Base-by-base conservation (phyloP, 1,284 basidiomycete species). In the Malassezia globosa region DNA sequence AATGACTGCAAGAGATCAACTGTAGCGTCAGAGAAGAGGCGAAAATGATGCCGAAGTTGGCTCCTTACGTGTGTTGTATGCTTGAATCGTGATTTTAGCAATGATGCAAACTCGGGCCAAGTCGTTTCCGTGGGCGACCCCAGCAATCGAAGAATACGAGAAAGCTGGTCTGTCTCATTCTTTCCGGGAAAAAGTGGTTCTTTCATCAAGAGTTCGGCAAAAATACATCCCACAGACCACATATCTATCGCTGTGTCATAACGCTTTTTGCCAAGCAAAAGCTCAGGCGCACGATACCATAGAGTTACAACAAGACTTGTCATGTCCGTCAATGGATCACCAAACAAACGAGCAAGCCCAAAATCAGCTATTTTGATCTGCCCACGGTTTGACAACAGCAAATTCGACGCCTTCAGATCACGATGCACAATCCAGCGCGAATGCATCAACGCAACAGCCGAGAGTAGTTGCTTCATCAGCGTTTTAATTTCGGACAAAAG, bases 361-460 rank as follows among this genome's bases (percentile, higher is more conserved):
- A 99, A 99, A 73, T 99, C 94, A 5, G 92, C 94, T 7, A 99
- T 87, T 68, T 97, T 99, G 73, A 99, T 90, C 39, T 84, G 87
- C 0, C 94, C 94, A 5, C 92, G 81, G 72, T 99, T 99, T 73
- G 96, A 95, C 90, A 99, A 92, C 36, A 99, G 78, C 39, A 99
- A 73, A 68, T 99, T 99, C 59, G 86, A 90, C 7, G 92, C 96
- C 74, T 99, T 99, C 51, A 99, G 73, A 72, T 99, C 94, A 26
- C 94, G 82, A 69, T 99, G 94, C 10, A 97, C 78, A 60, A 97
- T 95, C 94, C 94, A 99, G 57, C 89, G 85, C 23, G 82, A 78
- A 73, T 99, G 94, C 70, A 92, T 94, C 54, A 88, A 82, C 0
- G 80, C 81, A 10, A 94, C 83, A 3, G 92, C 94, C 22, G 86